phyloP scores from a whole-genome alignment of 2,329 filamentous ascomycete species.

The Blastomyces silverae region DNA sequence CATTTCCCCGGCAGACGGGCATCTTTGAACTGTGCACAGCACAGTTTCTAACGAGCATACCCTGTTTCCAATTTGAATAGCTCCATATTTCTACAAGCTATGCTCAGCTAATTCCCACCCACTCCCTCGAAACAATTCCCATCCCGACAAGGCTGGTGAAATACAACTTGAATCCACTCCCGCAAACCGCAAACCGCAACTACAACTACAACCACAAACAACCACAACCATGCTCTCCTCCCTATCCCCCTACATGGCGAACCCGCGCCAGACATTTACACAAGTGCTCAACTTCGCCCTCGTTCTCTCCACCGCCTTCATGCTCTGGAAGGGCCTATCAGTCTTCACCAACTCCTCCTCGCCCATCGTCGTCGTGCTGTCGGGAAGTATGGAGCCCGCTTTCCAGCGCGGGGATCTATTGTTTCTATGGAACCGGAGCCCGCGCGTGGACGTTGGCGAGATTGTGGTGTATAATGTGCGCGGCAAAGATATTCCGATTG shows the following conservation, averaged over 20 bases:
- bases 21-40: background rate
- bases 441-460: conserved; percentile 61
- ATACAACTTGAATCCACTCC: conserved; percentile 26
- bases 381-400: conserved; percentile 61
- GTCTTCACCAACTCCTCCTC: conserved; percentile 67
- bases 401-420: conserved; percentile 59
- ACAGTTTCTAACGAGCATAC: background rate
- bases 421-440: conserved; percentile 57
- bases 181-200: no score
- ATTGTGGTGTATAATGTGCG: conserved; percentile 76
- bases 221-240: conserved; percentile 57
- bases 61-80: background rate
- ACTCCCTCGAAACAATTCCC: background rate
- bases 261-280: conserved; percentile 70
- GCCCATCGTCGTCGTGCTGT: conserved; percentile 60
- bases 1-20: background rate
- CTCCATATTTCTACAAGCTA: background rate
- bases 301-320: conserved; percentile 84
- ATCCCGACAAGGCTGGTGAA: background rate
- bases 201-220: no score
- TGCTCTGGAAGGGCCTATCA: conserved; percentile 89
- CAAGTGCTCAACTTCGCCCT: conserved; percentile 88
- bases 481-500: conserved; percentile 95
- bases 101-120: background rate
- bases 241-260: conserved; percentile 52